Evolutionary conservation across 208 protist genomes (phyloP).

Genomic region (Phytomonas sp.): DNA sequence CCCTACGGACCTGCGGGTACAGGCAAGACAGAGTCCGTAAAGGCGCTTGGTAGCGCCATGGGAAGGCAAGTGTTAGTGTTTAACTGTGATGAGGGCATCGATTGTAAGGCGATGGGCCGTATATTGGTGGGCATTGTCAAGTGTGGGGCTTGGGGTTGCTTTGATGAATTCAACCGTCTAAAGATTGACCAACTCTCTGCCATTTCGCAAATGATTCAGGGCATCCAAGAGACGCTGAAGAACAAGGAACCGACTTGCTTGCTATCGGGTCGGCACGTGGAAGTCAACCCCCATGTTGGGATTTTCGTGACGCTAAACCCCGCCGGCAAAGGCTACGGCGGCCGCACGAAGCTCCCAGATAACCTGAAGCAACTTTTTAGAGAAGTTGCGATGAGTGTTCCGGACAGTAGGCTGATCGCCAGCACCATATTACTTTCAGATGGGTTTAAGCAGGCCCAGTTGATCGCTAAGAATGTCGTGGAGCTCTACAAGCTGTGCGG

Average conservation of each 20-base stretch:
- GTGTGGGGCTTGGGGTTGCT: constrained; percentile 92
- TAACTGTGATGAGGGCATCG: constrained; percentile 94
- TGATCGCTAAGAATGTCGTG: constrained; percentile 86
- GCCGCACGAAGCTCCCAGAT: constrained; percentile 96
- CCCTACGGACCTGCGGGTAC: constrained; percentile 96
- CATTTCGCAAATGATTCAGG: constrained; percentile 93
- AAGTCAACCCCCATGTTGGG: constrained; percentile 78
- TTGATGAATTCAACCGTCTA: constrained; percentile 94
- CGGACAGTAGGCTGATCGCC: constrained; percentile 95
- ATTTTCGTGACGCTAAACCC: constrained; percentile 98
- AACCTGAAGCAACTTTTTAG: constrained; percentile 98
- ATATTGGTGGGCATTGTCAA: constrained; percentile 93
- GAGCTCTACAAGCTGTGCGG: constrained; percentile 91
- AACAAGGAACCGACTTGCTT: constrained; percentile 61
- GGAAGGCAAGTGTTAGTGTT: constrained; percentile 93
- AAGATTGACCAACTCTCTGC: constrained; percentile 93
- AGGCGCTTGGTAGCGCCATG: constrained; percentile 89
- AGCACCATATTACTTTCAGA: constrained; percentile 87
- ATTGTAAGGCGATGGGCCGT: constrained; percentile 91
- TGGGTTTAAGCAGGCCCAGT: constrained; percentile 81
- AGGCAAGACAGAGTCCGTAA: constrained; percentile 97
- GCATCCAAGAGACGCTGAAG: constrained; percentile 89
- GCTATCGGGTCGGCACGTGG: constrained; percentile 67
- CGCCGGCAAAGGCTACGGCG: constrained; percentile 93
- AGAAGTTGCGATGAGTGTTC: constrained; percentile 97